Conservation (phyloP, 805 yeast species). For the Wickerhamiella bombiphila region DNA sequence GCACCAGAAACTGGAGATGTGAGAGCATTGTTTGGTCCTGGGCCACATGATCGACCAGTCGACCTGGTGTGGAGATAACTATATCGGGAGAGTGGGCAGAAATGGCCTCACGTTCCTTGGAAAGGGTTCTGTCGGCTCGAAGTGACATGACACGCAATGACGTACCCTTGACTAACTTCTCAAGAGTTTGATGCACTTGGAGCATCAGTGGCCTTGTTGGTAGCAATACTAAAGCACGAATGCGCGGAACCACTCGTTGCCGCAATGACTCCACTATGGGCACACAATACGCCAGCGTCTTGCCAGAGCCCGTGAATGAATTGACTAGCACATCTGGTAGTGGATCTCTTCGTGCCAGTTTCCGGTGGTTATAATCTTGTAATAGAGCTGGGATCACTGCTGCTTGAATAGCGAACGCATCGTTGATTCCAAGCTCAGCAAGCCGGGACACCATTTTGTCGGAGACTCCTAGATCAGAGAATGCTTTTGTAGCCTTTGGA, state of each 20-base stretch:
- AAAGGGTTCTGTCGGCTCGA: constrained; percentile 37
- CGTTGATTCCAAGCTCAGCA: constrained; percentile 29
- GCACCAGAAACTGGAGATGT: constrained; percentile 47
- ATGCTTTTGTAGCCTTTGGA: constrained; percentile 34
- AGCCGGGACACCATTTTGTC: constrained; percentile 34
- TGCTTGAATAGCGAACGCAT: constrained; percentile 68
- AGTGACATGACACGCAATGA: constrained; percentile 49
- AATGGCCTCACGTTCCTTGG: constrained; percentile 48
- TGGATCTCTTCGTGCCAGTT: constrained; percentile 23
- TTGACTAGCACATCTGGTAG: constrained; percentile 60
- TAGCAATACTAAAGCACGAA: constrained; percentile 64
- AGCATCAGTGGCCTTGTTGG: constrained; percentile 81
- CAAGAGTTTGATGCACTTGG: constrained; percentile 62
- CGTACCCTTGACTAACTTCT: constrained; percentile 49
- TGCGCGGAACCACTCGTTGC: constrained; percentile 47
- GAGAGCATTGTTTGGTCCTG: constrained; percentile 38
- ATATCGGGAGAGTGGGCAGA: constrained; percentile 23
- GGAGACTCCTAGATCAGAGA: constrained; percentile 34
- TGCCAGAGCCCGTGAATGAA: constrained; percentile 94
- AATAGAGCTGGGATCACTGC: constrained; percentile 44
- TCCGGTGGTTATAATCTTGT: constrained; percentile 26
- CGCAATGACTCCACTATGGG: constrained; percentile 65
- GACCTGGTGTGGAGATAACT: constrained; percentile 59
- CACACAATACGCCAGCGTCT: constrained; percentile 74
- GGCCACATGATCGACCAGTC: constrained; percentile 48